Base-by-base conservation (phyloP, 768 basidiomycete species). In the Termitomyces sp. region DNA sequence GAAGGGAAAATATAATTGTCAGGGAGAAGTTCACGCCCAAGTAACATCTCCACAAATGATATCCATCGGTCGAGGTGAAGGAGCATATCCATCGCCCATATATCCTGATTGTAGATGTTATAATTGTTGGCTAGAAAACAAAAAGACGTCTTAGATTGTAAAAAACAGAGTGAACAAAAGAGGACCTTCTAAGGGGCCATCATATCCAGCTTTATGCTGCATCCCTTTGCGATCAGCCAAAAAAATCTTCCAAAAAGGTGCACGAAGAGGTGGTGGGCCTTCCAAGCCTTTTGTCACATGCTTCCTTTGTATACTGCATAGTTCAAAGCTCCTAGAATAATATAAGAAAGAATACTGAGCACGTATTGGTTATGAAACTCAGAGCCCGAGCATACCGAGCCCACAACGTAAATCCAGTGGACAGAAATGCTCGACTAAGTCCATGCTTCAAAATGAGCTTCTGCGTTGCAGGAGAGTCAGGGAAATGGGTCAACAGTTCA, bases 1-100 rank as follows among this genome's bases (percentile, higher is more conserved):
- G 59, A 53, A 0, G 73, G 74, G 59, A 78, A 78, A 9, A 78
- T 5, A 36, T 67, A 74, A 39, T 78, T 71, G 9, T 73, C 68
- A 0, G 52, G 39, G 2, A 49, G 57, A 3, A 76, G 65, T 2
- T 46, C 20, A 1, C 69, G 55, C 0, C 60, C 65, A 33, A 71
- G 61, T 5, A 44, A 32, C 16, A 16, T 24, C 49, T 65, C 49
- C 51, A 69, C 63, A 22, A 71, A 50, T 22, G 13, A 32, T 2
- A 65, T 36, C 70, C 71, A 76, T 4, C 57, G 18, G 7, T 52
- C n/a, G 1, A 76, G 58, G 53, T 72, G 68, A 0, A 61, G 56
- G 49, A 64, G 68, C 64, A 71, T 65, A 55, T 74, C 68, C 1
- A 68, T 64, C n/a, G 65, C 69, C 2, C 61, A 65, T 3, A 70